Evolutionary conservation across 495 filamentous ascomycete species (phyloP).

Genomic region (Apiosordaria backusii): DNA sequence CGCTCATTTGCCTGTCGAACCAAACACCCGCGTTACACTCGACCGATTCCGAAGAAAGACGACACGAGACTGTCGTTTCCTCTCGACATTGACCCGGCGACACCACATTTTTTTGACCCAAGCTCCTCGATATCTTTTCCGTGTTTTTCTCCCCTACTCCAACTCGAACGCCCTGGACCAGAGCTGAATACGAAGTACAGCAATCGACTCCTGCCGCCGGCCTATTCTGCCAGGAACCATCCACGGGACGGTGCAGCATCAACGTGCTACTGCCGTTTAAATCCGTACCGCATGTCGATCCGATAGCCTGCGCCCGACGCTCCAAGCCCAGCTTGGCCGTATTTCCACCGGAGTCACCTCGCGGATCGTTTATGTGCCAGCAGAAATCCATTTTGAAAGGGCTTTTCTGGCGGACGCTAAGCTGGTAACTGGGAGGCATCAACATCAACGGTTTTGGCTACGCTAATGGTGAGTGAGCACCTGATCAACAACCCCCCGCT

Average conservation of each 20-base stretch:
- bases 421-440: background rate
- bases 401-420: background rate
- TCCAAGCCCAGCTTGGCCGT: background rate
- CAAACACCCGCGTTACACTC: background rate
- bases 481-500: background rate
- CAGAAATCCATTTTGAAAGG: background rate
- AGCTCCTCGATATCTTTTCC: background rate
- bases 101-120: background rate
- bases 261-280: slow-evolving; percentile 10
- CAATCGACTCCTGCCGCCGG: slow-evolving; percentile 10
- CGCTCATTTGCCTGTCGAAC: slow-evolving; percentile 20
- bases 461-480: slow-evolving; percentile 2
- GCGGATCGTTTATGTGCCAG: background rate
- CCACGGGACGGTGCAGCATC: slow-evolving; percentile 28
- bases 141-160: no score
- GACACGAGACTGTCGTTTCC: background rate
- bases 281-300: background rate
- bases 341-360: background rate
- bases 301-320: slow-evolving; percentile 1
- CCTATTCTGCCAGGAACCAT: slow-evolving; percentile 15
- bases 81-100: no score
- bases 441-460: background rate
- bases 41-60: background rate
- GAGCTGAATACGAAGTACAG: background rate
- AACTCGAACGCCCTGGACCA: background rate